Conservation (phyloP, 371 early-diverging fungal genomes). For the Syncephalastrum racemosum region DNA sequence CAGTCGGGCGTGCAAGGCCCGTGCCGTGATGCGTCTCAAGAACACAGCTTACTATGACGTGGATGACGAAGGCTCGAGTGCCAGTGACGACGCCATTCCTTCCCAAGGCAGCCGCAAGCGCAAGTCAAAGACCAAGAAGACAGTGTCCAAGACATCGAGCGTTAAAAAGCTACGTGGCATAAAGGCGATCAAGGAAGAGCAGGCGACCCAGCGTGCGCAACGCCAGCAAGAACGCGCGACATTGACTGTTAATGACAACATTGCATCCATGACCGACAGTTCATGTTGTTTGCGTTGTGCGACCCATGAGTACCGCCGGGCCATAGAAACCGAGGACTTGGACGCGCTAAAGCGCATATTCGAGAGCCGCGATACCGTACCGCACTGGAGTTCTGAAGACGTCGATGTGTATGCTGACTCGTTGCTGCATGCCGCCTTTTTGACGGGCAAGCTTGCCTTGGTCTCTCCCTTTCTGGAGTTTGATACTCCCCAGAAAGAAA, state of each 20-base stretch:
- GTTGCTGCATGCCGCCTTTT: constrained; percentile 22
- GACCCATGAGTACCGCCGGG: constrained; percentile 19
- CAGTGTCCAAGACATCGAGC: constrained; percentile 12
- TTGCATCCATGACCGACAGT: constrained; percentile 8
- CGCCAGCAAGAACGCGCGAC: constrained; percentile 19
- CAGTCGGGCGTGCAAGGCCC: constrained; percentile 28
- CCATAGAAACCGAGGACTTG: constrained; percentile 21
- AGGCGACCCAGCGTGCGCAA: constrained; percentile 11
- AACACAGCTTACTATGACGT: neutral
- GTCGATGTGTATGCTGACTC: constrained; percentile 10
- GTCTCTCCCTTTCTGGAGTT: constrained; percentile 14
- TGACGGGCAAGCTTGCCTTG: constrained; percentile 23
- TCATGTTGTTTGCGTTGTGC: constrained; percentile 42
- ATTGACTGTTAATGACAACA: constrained; percentile 1
- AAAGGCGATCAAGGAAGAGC: constrained; percentile 14
- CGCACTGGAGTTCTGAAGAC: constrained; percentile 26
- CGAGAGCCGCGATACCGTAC: constrained; percentile 16
- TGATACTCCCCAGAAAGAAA: neutral
- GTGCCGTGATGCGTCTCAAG: constrained; percentile 32
- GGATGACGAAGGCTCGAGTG: constrained; percentile 6
- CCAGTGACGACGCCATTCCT: neutral
- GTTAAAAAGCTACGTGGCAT: constrained; percentile 15
- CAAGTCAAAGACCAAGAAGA: constrained; percentile 6
- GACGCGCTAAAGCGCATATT: constrained; percentile 17
- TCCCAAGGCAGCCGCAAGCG: constrained; percentile 5